A percentile compares a stretch with the other conserved stretches of the same genome.
Conservation (phyloP, 495 filamentous ascomycete species). For the Trichocladium antarcticum region DNA sequence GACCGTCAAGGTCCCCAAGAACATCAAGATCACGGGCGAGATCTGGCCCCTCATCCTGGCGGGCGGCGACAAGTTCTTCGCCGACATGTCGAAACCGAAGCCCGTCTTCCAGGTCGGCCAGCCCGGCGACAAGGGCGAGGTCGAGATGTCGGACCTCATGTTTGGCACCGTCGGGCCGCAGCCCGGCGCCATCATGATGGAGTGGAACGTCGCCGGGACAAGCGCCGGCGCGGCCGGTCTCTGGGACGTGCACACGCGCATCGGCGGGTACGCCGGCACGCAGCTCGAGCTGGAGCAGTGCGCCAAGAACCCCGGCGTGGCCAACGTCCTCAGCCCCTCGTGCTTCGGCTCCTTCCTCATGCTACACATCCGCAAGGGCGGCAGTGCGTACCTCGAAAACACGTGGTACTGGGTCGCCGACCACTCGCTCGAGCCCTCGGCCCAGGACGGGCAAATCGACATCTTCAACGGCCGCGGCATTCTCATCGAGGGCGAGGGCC, state of each 20-base stretch:
- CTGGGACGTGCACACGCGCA: slow-evolving; percentile 89
- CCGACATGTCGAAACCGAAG: slow-evolving; percentile 55
- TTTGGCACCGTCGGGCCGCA: slow-evolving; percentile 67
- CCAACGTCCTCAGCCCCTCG: slow-evolving; percentile 39
- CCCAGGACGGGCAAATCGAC: slow-evolving; percentile 77
- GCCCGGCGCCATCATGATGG: slow-evolving; percentile 76
- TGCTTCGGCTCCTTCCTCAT: slow-evolving; percentile 75
- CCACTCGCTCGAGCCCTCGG: slow-evolving; percentile 71
- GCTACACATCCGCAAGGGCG: slow-evolving; percentile 62
- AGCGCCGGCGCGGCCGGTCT: slow-evolving; percentile 62
- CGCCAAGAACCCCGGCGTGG: slow-evolving; percentile 53
- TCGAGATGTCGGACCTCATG: slow-evolving; percentile 77
- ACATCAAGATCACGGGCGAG: slow-evolving; percentile 78
- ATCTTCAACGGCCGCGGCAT: slow-evolving; percentile 87
- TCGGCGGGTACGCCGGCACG: slow-evolving; percentile 74
- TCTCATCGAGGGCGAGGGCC: slow-evolving; percentile 55
- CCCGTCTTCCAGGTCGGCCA: slow-evolving; percentile 69
- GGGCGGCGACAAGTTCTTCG: slow-evolving; percentile 53
- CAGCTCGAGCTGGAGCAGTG: slow-evolving; percentile 67
- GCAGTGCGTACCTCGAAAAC: slow-evolving; percentile 76
- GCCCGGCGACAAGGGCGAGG: slow-evolving; percentile 61
- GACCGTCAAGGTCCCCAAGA: slow-evolving; percentile 71
- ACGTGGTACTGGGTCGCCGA: slow-evolving; percentile 93
- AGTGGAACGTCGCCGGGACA: slow-evolving; percentile 73
- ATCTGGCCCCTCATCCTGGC: slow-evolving; percentile 86